phyloP scores from a whole-genome alignment of 192 early-diverging fungal genomes.

The Jimgerdemannia flammicorona region DNA sequence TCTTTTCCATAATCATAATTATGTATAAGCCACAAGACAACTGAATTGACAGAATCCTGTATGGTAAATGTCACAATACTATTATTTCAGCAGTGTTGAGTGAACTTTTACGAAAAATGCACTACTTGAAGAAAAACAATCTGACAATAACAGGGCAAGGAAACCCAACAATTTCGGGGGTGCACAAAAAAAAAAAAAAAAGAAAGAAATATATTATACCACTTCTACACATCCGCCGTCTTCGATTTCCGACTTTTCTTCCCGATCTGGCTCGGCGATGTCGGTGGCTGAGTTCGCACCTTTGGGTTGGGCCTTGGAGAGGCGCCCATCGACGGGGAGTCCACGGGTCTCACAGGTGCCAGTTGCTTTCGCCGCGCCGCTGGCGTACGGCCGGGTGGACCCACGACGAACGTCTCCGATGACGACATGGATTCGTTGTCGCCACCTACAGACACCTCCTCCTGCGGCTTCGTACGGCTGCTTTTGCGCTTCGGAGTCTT shows the following conservation, averaged over 20 bases:
- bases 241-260: neutral
- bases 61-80: too few species aligned
- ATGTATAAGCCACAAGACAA: too few species aligned
- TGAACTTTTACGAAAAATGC: too few species aligned
- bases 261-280: neutral
- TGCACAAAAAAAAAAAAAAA: neutral
- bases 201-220: too few species aligned
- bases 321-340: neutral
- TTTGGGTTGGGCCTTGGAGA: neutral
- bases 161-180: too few species aligned
- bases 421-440: neutral
- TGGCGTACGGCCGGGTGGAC: neutral
- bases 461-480: neutral
- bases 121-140: too few species aligned
- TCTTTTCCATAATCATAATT: too few species aligned
- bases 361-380: neutral
- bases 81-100: too few species aligned
- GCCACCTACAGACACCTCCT: neutral
- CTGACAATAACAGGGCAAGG: too few species aligned
- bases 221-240: neutral
- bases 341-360: neutral
- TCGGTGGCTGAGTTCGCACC: neutral
- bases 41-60: too few species aligned
- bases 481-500: neutral
- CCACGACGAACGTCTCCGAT: neutral